phyloP scores from a whole-genome alignment of 2,329 filamentous ascomycete genomes.

The Magnaporthiopsis incrustans region DNA sequence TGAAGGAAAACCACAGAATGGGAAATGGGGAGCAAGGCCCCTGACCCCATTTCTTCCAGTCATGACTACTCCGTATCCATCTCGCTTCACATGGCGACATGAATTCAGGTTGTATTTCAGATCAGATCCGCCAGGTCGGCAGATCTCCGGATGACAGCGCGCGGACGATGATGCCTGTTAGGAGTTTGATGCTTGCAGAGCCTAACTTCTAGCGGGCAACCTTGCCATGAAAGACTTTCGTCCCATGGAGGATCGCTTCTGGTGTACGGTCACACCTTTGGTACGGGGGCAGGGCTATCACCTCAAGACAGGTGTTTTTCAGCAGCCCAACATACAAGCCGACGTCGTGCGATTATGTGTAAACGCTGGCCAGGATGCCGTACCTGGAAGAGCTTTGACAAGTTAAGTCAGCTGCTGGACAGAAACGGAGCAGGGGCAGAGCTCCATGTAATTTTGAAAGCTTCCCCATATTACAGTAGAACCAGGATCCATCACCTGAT shows the following conservation, averaged over 20 bases:
- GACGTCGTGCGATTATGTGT: too few species aligned
- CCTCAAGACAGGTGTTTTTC: too few species aligned
- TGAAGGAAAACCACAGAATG: neutral
- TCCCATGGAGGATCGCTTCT: too few species aligned
- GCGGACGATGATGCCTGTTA: slow-evolving; percentile 14
- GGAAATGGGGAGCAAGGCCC: neutral
- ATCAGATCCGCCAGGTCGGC: neutral
- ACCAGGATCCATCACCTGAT: neutral
- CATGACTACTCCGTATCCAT: slow-evolving; percentile 48
- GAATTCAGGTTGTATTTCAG: slow-evolving; percentile 35
- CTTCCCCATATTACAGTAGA: neutral
- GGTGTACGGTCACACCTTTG: too few species aligned
- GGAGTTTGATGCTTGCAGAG: too few species aligned
- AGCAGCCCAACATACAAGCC: too few species aligned
- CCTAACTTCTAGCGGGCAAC: too few species aligned
- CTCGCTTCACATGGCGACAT: slow-evolving; percentile 51
- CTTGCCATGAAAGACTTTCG: too few species aligned
- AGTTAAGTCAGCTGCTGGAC: neutral
- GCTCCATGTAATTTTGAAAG: neutral
- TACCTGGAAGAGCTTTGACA: neutral
- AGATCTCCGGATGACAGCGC: slow-evolving; percentile 25
- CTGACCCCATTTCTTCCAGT: neutral
- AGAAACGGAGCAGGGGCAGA: neutral
- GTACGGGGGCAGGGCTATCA: too few species aligned
- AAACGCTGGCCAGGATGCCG: too few species aligned